Evolutionary conservation across 176 grass and related monocot genomes (phyloP).

Genomic region (Zizania latifolia): DNA sequence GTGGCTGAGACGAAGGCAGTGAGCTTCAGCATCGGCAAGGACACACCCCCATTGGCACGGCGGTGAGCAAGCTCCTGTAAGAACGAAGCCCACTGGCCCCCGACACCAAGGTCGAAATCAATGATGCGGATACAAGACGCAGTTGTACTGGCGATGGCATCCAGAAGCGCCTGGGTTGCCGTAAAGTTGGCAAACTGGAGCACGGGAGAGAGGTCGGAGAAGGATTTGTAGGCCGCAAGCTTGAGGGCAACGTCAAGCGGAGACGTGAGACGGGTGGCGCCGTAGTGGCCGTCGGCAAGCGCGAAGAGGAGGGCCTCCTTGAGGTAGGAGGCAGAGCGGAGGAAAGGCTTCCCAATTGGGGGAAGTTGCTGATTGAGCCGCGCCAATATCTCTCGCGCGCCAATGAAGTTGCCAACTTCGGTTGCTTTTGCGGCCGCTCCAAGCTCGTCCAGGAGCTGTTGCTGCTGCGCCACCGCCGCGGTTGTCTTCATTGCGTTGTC

Average conservation of each 20-base stretch:
- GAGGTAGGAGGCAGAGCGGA: slow-evolving; percentile 90
- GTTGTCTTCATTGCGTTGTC: slow-evolving; percentile 24
- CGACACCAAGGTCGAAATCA: slow-evolving; percentile 75
- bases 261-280: slow-evolving; percentile 26
- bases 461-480: slow-evolving; percentile 32
- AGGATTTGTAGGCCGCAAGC: slow-evolving; percentile 65
- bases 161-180: slow-evolving; percentile 62
- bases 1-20: slow-evolving; percentile 53
- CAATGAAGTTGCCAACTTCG: slow-evolving; percentile 58
- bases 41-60: slow-evolving; percentile 2
- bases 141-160: slow-evolving; percentile 42
- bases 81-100: slow-evolving; percentile 88
- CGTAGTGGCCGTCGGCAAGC: slow-evolving; percentile 36
- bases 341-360: slow-evolving; percentile 76
- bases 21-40: slow-evolving; percentile 50
- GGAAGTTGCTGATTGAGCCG: slow-evolving; percentile 99
- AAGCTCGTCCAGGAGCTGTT: slow-evolving; percentile 57
- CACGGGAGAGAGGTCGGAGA: slow-evolving; percentile 72
- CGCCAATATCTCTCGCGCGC: slow-evolving; percentile 99
- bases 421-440: slow-evolving; percentile 70
- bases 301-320: slow-evolving; percentile 77
- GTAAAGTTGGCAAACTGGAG: slow-evolving; percentile 83
- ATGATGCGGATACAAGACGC: slow-evolving; percentile 63
- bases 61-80: slow-evolving; percentile 76
- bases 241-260: slow-evolving; percentile 60